Conservation (phyloP, 2,329 filamentous ascomycete species). For the Fusarium virguliforme region DNA sequence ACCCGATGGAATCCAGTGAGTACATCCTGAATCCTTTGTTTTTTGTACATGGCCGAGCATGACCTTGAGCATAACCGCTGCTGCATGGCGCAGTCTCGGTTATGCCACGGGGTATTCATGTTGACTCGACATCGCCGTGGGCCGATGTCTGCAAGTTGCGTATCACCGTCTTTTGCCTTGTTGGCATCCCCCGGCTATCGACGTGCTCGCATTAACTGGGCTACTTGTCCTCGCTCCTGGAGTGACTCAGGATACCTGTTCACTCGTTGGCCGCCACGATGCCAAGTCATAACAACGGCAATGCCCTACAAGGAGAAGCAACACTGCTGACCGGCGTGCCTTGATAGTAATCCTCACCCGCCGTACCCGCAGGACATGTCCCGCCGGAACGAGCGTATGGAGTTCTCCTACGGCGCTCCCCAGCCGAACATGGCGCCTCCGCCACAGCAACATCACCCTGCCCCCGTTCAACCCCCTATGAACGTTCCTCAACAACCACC, state of each 20-base stretch:
- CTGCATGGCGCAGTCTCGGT: slow-evolving; percentile 38
- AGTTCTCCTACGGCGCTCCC: slow-evolving; percentile 60
- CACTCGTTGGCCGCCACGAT: slow-evolving; percentile 34
- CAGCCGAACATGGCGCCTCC: slow-evolving; percentile 59
- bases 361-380: slow-evolving; percentile 68
- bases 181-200: slow-evolving; percentile 46
- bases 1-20: slow-evolving; percentile 73
- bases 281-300: slow-evolving; percentile 49
- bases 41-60: slow-evolving; percentile 50
- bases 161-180: slow-evolving; percentile 26
- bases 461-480: slow-evolving; percentile 58
- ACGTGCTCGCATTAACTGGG: slow-evolving; percentile 26
- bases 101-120: slow-evolving; percentile 42
- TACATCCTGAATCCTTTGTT: slow-evolving; percentile 63
- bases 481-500: slow-evolving; percentile 61
- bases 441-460: slow-evolving; percentile 58
- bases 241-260: slow-evolving; percentile 22
- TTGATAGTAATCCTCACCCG: slow-evolving; percentile 60
- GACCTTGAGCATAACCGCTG: slow-evolving; percentile 33
- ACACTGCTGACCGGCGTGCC: slow-evolving; percentile 52
- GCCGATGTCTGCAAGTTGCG: slow-evolving; percentile 12
- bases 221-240: slow-evolving; percentile 33
- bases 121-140: slow-evolving; percentile 19
- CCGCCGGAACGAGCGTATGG: slow-evolving; percentile 62
- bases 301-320: slow-evolving; percentile 46